Conservation (phyloP, 1,284 basidiomycete genomes). For the Ganoderma sinense region DNA sequence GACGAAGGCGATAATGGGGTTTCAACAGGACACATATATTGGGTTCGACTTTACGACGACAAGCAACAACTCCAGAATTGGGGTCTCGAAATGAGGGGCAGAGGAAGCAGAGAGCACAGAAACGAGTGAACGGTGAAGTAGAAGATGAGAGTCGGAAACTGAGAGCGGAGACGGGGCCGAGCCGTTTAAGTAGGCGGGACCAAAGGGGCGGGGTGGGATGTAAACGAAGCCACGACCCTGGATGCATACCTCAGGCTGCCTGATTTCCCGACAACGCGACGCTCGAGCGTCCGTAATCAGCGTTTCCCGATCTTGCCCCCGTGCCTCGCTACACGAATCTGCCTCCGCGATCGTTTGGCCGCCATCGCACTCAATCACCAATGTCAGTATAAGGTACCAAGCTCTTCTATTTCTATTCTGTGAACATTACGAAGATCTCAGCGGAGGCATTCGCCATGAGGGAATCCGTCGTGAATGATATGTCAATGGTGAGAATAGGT, state of each 20-base stretch:
- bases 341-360: neutral
- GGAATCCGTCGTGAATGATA: neutral
- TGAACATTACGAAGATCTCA: neutral
- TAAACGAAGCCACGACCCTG: constrained; percentile 1
- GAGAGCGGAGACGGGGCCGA: neutral
- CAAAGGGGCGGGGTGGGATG: neutral
- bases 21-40: neutral
- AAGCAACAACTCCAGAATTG: neutral
- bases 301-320: neutral
- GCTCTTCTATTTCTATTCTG: neutral
- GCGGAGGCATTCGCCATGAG: neutral
- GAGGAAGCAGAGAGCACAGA: neutral
- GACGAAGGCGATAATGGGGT: neutral
- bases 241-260: neutral
- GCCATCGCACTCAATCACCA: neutral
- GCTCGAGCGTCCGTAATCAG: neutral
- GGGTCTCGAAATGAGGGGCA: neutral
- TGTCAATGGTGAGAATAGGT: no score
- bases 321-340: neutral
- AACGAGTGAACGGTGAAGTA: neutral
- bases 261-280: neutral
- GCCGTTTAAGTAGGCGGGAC: neutral
- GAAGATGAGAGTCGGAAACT: neutral
- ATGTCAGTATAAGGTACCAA: neutral
- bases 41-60: neutral